Percentiles rank a stretch among this genome's conserved stretches.
phyloP scores from a whole-genome alignment of 1,284 basidiomycete species.

The Trichosporon sp. region DNA sequence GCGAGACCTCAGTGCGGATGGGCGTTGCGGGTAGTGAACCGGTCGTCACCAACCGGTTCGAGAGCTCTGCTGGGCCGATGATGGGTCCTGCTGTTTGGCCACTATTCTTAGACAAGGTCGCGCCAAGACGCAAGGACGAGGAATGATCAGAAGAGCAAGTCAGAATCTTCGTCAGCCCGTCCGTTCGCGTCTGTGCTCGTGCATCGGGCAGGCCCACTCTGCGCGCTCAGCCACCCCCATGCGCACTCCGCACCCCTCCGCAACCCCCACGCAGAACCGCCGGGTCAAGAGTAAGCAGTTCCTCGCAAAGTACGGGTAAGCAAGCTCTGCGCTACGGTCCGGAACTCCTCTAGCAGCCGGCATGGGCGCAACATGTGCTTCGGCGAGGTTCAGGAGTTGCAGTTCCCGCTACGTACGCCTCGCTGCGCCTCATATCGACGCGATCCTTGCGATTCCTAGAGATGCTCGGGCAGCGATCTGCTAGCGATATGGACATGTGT shows the following conservation, averaged over 20 bases:
- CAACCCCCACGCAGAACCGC: not conserved
- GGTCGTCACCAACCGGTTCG: not conserved
- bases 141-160: not conserved
- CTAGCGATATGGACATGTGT: not conserved
- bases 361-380: conserved; percentile 14
- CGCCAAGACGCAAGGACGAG: not conserved
- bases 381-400: conserved; percentile 1
- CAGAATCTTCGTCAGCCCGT: not conserved
- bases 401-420: not conserved
- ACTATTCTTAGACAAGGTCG: conserved; percentile 4
- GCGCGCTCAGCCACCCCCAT: conserved; percentile 7
- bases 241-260: not conserved
- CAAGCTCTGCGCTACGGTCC: not conserved
- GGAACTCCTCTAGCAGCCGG: not conserved
- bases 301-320: not conserved
- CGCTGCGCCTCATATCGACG: not conserved
- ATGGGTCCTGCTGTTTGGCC: not conserved
- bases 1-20: not conserved
- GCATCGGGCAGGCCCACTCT: not conserved
- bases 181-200: not conserved
- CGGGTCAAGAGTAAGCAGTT: not conserved
- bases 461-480: not conserved
- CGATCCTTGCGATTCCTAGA: not conserved
- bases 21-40: not conserved
- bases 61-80: not conserved